Percentiles rank a stretch among this genome's conserved stretches.
Conservation (phyloP, 305 asterid species). For the Fraxinus ornus region DNA sequence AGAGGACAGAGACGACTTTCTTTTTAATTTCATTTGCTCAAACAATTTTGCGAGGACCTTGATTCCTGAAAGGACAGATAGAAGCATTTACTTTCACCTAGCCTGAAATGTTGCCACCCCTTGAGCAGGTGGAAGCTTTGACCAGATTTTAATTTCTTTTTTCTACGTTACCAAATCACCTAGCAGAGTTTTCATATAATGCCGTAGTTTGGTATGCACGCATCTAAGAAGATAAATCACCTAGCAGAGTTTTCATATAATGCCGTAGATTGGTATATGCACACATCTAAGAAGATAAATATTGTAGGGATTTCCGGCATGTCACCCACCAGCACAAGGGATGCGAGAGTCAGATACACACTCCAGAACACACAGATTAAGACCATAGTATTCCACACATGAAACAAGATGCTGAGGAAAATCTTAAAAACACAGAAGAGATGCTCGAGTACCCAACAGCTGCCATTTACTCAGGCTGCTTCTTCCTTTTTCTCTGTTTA, state of each 20-base stretch:
- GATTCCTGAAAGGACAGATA: neutral
- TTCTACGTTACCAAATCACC: neutral
- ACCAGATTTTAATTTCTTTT: neutral
- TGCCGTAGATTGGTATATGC: neutral
- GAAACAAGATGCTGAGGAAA: neutral
- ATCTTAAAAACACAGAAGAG: neutral
- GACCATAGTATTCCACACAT: neutral
- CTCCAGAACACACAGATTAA: neutral
- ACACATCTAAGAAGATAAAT: neutral
- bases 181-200: neutral
- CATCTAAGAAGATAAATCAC: neutral
- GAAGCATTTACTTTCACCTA: neutral
- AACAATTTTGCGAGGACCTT: neutral
- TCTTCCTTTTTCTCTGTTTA: slow-evolving; percentile 25
- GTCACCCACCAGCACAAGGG: neutral
- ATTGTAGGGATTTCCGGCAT: neutral
- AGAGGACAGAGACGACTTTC: neutral
- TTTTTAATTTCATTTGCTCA: neutral
- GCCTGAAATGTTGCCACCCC: neutral
- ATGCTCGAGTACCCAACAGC: neutral
- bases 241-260: neutral
- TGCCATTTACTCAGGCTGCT: slow-evolving; percentile 21
- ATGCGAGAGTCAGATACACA: neutral
- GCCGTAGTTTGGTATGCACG: neutral
- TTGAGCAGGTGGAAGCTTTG: neutral